Conservation (phyloP, 2,329 filamentous ascomycete genomes). For the Pseudophaeomoniella oleicola region DNA sequence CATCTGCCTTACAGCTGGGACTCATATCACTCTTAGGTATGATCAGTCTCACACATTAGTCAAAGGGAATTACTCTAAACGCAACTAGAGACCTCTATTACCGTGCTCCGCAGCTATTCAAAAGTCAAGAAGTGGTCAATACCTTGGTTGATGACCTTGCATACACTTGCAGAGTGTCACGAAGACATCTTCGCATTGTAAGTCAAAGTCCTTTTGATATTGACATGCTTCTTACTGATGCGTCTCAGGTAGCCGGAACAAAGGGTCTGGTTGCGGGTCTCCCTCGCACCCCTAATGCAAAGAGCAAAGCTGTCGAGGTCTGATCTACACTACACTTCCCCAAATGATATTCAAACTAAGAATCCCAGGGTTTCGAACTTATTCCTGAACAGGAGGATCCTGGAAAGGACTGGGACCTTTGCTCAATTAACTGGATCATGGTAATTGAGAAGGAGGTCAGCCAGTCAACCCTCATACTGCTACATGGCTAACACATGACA, state of each 20-base stretch:
- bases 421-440: constrained; percentile 35
- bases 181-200: constrained; percentile 43
- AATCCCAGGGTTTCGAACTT: background rate
- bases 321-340: too few relatives aligned
- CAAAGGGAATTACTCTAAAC: background rate
- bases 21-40: background rate
- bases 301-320: background rate
- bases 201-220: constrained; percentile 11
- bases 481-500: constrained; percentile 14
- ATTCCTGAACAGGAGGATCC: background rate
- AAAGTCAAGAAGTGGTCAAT: constrained; percentile 42
- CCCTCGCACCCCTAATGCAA: background rate
- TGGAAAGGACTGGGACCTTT: background rate
- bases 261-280: constrained; percentile 28
- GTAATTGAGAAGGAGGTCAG: constrained; percentile 49
- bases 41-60: background rate
- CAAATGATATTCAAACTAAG: too few relatives aligned
- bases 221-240: too few relatives aligned
- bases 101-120: constrained; percentile 43
- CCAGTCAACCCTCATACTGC: constrained; percentile 3
- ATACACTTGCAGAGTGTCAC: constrained; percentile 40
- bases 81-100: constrained; percentile 52
- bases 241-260: constrained; percentile 26
- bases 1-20: background rate
- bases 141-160: constrained; percentile 46